Conservation (phyloP, 805 yeast species). For the Danielia oregonensis region DNA sequence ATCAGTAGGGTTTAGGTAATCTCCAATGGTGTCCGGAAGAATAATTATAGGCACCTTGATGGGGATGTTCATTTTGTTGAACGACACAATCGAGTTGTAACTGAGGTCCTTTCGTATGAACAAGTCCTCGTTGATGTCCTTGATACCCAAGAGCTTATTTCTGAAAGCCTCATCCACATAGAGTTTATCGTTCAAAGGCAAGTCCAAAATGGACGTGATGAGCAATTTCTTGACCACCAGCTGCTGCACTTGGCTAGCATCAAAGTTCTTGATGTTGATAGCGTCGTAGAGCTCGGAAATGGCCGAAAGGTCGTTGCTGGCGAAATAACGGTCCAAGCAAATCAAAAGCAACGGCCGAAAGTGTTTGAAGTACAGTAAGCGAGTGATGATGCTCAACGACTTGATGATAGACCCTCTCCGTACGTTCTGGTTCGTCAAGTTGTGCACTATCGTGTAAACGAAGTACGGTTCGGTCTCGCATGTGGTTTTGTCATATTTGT, state of each 20-base stretch:
- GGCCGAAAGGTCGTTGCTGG: conserved; percentile 15
- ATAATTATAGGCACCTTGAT: conserved; percentile 39
- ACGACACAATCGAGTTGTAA: conserved; percentile 36
- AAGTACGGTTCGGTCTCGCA: conserved; percentile 45
- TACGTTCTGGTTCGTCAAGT: conserved; percentile 41
- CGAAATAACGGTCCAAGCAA: conserved; percentile 47
- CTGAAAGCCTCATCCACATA: conserved; percentile 38
- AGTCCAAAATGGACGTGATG: conserved; percentile 40
- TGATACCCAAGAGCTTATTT: conserved; percentile 30
- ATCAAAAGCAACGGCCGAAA: conserved; percentile 57
- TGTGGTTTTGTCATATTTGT: conserved; percentile 25
- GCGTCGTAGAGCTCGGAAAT: conserved; percentile 28
- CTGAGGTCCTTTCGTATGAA: conserved; percentile 43
- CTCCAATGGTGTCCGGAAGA: conserved; percentile 42
- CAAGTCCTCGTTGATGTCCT: conserved; percentile 25
- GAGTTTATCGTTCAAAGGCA: conserved; percentile 39
- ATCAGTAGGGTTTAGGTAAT: conserved; percentile 44
- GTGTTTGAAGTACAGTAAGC: conserved; percentile 47
- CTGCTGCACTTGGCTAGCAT: conserved; percentile 16
- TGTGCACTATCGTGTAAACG: conserved; percentile 52
- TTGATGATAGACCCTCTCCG: conserved; percentile 59
- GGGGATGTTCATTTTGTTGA: conserved; percentile 42
- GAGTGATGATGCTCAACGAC: conserved; percentile 57
- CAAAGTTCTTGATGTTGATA: conserved; percentile 30
- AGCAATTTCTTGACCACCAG: conserved; percentile 34